Evolutionary conservation across 805 yeast species (phyloP).

Genomic region (Starmerella bacillaris): DNA sequence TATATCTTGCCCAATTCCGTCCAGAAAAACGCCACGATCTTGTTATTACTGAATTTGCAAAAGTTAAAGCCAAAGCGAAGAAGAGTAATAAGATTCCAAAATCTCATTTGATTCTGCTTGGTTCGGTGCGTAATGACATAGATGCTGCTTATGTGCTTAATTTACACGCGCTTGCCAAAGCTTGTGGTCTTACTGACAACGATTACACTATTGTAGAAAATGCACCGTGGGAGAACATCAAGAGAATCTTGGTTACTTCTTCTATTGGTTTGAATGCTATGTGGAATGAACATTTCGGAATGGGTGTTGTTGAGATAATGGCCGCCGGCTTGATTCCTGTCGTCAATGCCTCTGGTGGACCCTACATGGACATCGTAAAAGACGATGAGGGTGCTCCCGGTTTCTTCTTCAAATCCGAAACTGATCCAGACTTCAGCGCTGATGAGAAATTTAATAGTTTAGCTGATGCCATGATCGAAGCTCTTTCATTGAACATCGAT

Average conservation of each 20-base stretch:
- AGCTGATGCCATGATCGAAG: conserved; percentile 30
- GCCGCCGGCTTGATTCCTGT: conserved; percentile 75
- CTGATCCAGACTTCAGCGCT: conserved; percentile 49
- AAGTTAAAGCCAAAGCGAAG: conserved; percentile 23
- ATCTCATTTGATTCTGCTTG: conserved; percentile 57
- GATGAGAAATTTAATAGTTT: conserved; percentile 28
- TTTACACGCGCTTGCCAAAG: conserved; percentile 29
- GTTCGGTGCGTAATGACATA: conserved; percentile 55
- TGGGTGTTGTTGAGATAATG: conserved; percentile 85
- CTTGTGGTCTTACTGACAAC: conserved; percentile 27
- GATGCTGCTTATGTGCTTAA: conserved; percentile 44
- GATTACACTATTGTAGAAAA: conserved; percentile 46
- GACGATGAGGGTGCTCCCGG: conserved; percentile 40
- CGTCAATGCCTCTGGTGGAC: conserved; percentile 93
- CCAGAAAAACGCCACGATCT: conserved; percentile 83
- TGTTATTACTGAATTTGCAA: conserved; percentile 44
- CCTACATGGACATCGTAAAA: conserved; percentile 66
- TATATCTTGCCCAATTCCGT: conserved; percentile 79
- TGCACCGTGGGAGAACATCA: conserved; percentile 49
- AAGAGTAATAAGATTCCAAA: conserved; percentile 11
- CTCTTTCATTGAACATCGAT: conserved; percentile 25
- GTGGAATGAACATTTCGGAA: conserved; percentile 99
- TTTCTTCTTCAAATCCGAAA: conserved; percentile 50
- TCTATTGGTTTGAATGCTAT: conserved; percentile 78
- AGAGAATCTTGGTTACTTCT: conserved; percentile 34